phyloP scores from a whole-genome alignment of 2,329 filamentous ascomycete species.

The Sordariomycetes sp. region DNA sequence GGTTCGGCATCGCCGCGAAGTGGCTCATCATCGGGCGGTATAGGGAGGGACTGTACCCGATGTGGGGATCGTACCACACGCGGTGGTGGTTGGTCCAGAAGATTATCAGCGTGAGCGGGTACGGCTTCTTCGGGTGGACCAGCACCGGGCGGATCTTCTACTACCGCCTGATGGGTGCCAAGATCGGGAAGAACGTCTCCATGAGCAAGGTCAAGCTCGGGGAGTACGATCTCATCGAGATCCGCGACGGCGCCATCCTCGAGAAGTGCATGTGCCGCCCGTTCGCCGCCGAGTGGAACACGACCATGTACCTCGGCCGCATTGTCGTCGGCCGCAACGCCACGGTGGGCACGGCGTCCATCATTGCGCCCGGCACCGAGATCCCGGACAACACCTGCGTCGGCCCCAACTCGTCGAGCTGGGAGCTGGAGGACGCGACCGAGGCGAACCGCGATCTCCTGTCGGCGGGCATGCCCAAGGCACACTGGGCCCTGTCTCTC shows the following conservation, averaged over 20 bases:
- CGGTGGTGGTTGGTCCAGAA: constrained; percentile 47
- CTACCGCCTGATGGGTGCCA: constrained; percentile 36
- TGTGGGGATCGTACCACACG: constrained; percentile 46
- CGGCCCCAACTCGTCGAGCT: constrained; percentile 42
- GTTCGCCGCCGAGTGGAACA: constrained; percentile 42
- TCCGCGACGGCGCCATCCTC: constrained; percentile 33
- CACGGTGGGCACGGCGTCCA: constrained; percentile 31
- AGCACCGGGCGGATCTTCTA: constrained; percentile 28
- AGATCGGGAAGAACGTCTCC: constrained; percentile 36
- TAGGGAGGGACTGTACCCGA: constrained; percentile 38
- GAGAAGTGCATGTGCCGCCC: constrained; percentile 34
- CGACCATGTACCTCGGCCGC: constrained; percentile 39
- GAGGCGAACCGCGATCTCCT: constrained; percentile 32
- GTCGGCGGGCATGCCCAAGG: constrained; percentile 19
- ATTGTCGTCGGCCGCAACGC: constrained; percentile 34
- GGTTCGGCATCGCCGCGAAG: constrained; percentile 34
- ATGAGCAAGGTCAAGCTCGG: constrained; percentile 29
- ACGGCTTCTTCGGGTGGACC: constrained; percentile 27
- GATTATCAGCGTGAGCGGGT: constrained; percentile 31
- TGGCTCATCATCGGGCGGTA: constrained; percentile 42
- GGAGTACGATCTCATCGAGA: constrained; percentile 44
- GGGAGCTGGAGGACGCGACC: constrained; percentile 33
- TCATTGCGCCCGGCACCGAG: constrained; percentile 33
- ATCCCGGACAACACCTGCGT: constrained; percentile 36
- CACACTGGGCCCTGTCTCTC: constrained; percentile 28